Evolutionary conservation across 2,329 filamentous ascomycete species (phyloP).

Genomic region (Pseudocercospora macadamiae): DNA sequence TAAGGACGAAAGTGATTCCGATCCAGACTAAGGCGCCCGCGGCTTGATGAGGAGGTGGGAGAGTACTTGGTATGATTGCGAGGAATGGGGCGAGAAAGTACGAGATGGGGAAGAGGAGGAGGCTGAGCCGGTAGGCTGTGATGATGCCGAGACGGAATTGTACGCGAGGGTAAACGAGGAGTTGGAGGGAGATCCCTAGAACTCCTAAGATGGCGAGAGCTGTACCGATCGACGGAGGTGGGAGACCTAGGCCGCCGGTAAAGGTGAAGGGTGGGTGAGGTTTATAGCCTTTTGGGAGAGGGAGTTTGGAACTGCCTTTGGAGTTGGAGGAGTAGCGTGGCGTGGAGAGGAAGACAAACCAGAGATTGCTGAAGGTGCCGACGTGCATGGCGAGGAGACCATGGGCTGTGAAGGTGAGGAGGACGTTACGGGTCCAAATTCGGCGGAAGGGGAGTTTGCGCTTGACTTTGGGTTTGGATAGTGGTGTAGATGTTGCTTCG

Average conservation of each 20-base stretch:
- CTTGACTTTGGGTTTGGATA: slow-evolving; percentile 14
- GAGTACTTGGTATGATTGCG: slow-evolving; percentile 45
- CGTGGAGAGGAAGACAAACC: slow-evolving; percentile 55
- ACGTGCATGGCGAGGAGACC: slow-evolving; percentile 52
- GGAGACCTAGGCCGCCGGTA: slow-evolving; percentile 53
- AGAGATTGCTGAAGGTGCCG: slow-evolving; percentile 53
- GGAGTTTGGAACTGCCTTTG: slow-evolving; percentile 34
- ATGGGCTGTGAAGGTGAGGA: slow-evolving; percentile 49
- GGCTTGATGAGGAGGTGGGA: slow-evolving; percentile 44
- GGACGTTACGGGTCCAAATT: slow-evolving; percentile 52
- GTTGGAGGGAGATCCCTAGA: slow-evolving; percentile 51
- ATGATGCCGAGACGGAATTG: slow-evolving; percentile 47
- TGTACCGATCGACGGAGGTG: slow-evolving; percentile 51
- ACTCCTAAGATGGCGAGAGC: slow-evolving; percentile 52
- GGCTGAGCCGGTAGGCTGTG: slow-evolving; percentile 45
- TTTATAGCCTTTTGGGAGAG: slow-evolving; percentile 42
- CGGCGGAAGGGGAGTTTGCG: slow-evolving; percentile 48
- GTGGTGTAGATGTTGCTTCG: slow-evolving; percentile 17
- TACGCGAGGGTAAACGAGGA: slow-evolving; percentile 50
- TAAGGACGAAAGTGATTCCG: slow-evolving; percentile 45
- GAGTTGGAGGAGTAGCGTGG: slow-evolving; percentile 44
- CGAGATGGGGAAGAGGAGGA: slow-evolving; percentile 49
- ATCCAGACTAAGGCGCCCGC: slow-evolving; percentile 47
- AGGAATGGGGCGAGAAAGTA: slow-evolving; percentile 51
- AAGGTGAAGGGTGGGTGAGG: slow-evolving; percentile 49